Evolutionary conservation across 306 rosid species (phyloP).

Genomic region (Hippophae tibetana): DNA sequence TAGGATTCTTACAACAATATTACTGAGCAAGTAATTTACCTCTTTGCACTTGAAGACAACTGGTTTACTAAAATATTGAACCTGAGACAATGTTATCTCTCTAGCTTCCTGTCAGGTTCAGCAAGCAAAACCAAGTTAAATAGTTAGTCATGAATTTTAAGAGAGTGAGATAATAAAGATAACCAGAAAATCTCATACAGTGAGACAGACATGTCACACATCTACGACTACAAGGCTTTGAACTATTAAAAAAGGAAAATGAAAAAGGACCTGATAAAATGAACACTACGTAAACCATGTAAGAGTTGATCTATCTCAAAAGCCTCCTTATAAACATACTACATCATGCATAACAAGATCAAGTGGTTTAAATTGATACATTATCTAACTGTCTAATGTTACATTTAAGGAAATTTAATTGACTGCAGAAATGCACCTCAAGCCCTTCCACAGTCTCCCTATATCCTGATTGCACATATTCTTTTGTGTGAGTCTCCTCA

Average conservation of each 20-base stretch:
- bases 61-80: slow-evolving; percentile 41
- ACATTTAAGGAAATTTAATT: neutral
- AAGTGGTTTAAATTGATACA: neutral
- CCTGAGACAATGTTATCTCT: slow-evolving; percentile 65
- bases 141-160: neutral
- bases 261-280: neutral
- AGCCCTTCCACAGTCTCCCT: slow-evolving; percentile 85
- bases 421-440: slow-evolving; percentile 42
- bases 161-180: neutral
- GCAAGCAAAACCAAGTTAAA: slow-evolving; percentile 24
- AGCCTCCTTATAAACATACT: neutral
- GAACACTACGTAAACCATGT: no score
- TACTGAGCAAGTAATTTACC: slow-evolving; percentile 31
- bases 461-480: slow-evolving; percentile 70
- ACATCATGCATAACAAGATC: neutral
- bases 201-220: neutral
- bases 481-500: slow-evolving; percentile 85
- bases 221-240: neutral
- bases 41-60: slow-evolving; percentile 68
- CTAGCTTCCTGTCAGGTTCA: slow-evolving; percentile 61
- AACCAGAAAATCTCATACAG: neutral
- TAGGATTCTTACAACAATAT: neutral
- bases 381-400: neutral
- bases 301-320: no score
- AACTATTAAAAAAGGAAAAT: neutral